Base-by-base conservation (phyloP, 441 rosid genomes). In the Biscutella laevigata region DNA sequence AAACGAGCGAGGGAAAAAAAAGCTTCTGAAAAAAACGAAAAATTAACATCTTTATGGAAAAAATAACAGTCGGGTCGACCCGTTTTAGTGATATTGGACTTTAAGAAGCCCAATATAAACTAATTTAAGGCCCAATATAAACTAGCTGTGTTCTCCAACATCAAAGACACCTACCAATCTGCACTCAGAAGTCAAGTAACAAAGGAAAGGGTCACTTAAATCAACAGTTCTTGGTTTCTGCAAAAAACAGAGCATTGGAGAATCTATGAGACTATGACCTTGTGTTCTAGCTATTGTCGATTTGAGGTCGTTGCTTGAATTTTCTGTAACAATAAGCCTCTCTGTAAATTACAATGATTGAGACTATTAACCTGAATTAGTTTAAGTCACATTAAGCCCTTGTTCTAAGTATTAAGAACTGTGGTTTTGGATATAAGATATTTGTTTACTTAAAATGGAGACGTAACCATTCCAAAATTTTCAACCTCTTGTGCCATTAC, bases 141-240 rank as follows among this genome's bases (percentile, higher is more conserved):
- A 5, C 87, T 71, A 65, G 68, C 60, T 16, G 76, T 4, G 61
- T 10, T 30, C 78, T 56, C 49, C 43, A 46, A 74, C 82, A 59
- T 68, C 83, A 9, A 70, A 48, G 44, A 74, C 72, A 43, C 46
- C 74, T 1, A n/a, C n/a, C n/a, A n/a, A n/a, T n/a, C n/a, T n/a
- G n/a, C n/a, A n/a, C n/a, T n/a, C n/a, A n/a, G n/a, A n/a, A n/a
- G n/a, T n/a, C n/a, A n/a, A n/a, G n/a, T n/a, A n/a, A 53, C 62
- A 15, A 89, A 89, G 82, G 81, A 75, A 59, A 80, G 91, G 50
- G 79, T 55, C 30, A 50, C 57, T 6, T 39, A 55, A 32, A 26
- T 9, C 35, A 41, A 16, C 30, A 7, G 36, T 22, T 38, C 12
- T 16, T 11, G 16, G 51, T 46, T 54, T 13, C 5, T 28, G 19